A percentile compares a stretch with the other conserved stretches of the same genome.
These are phyloP conservation scores for Scopulariopsis brevicaulis DNA, from an alignment of 2,329 filamentous ascomycete genomes.

Conservation along the genomic window DNA sequence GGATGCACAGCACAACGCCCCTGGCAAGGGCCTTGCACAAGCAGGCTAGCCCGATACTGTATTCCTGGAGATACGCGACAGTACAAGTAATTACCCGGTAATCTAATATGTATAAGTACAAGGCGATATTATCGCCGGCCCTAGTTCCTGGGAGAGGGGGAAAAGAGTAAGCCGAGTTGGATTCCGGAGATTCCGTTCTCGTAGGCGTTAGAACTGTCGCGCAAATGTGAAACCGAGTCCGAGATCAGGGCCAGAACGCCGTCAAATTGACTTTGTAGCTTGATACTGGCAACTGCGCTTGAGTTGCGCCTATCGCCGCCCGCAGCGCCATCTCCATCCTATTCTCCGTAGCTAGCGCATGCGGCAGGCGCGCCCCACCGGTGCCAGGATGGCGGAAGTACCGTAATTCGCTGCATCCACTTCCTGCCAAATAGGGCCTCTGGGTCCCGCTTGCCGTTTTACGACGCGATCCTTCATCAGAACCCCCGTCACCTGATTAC, in stretches of 20 bases:
- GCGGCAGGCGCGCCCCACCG: not conserved
- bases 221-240: too few relatives aligned
- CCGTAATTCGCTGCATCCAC: not conserved
- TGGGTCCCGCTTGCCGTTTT: not conserved
- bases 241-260: too few relatives aligned
- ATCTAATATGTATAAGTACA: too few relatives aligned
- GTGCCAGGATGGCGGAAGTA: not conserved
- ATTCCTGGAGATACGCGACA: too few relatives aligned
- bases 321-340: not conserved
- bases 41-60: not conserved
- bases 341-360: not conserved
- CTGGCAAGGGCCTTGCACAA: not conserved
- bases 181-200: not conserved
- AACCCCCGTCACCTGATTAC: not conserved
- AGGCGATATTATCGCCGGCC: too few relatives aligned
- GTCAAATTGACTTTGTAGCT: too few relatives aligned
- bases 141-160: not conserved
- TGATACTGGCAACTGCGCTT: too few relatives aligned
- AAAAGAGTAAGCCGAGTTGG: not conserved
- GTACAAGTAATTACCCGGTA: too few relatives aligned
- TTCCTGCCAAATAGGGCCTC: not conserved
- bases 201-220: too few relatives aligned
- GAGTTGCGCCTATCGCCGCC: too few relatives aligned
- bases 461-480: not conserved
- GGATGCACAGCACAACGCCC: not conserved